A percentile compares a stretch with the other conserved stretches of the same genome.
Conservation (phyloP, 1,139 yeast genomes). For the Nakaseomyces delphensis region DNA sequence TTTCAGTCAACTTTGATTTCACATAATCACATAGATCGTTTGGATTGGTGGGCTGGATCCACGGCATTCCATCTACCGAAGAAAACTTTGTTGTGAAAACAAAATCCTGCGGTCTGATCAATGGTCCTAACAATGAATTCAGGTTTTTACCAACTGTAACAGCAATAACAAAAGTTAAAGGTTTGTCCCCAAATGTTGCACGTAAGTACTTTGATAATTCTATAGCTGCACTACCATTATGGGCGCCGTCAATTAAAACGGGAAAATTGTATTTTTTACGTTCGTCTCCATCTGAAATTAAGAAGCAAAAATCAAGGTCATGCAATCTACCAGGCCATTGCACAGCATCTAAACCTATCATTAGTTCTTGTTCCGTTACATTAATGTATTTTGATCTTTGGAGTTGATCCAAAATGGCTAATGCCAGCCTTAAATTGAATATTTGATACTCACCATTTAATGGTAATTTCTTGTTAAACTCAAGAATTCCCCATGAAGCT, state of each 20-base stretch:
- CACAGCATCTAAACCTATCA: slow-evolving; percentile 44
- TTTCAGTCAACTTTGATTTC: slow-evolving; percentile 27
- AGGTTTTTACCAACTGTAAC: slow-evolving; percentile 67
- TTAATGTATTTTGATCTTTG: slow-evolving; percentile 17
- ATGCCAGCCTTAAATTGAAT: slow-evolving; percentile 61
- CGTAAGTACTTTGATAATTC: slow-evolving; percentile 47
- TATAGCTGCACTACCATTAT: slow-evolving; percentile 73
- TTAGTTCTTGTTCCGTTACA: slow-evolving; percentile 32
- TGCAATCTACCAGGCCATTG: slow-evolving; percentile 64
- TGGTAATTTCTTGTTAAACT: slow-evolving; percentile 32
- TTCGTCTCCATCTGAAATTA: slow-evolving; percentile 6
- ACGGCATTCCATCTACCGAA: slow-evolving; percentile 82
- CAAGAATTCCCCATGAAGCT: slow-evolving; percentile 32
- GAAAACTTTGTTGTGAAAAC: slow-evolving; percentile 58
- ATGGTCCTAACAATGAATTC: slow-evolving; percentile 41
- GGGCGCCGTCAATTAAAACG: slow-evolving; percentile 82
- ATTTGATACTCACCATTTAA: slow-evolving; percentile 65
- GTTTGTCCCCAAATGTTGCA: slow-evolving; percentile 25
- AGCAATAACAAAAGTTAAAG: slow-evolving; percentile 59
- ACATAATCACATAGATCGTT: slow-evolving; percentile 35
- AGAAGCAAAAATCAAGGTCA: slow-evolving; percentile 26
- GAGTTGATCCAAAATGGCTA: slow-evolving; percentile 43
- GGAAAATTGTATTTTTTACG: slow-evolving; percentile 21
- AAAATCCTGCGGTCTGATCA: slow-evolving; percentile 44
- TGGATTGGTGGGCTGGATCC: slow-evolving; percentile 54